Evolutionary conservation across 345 rosid genomes (phyloP).

Genomic region (Syzygium aqueum): DNA sequence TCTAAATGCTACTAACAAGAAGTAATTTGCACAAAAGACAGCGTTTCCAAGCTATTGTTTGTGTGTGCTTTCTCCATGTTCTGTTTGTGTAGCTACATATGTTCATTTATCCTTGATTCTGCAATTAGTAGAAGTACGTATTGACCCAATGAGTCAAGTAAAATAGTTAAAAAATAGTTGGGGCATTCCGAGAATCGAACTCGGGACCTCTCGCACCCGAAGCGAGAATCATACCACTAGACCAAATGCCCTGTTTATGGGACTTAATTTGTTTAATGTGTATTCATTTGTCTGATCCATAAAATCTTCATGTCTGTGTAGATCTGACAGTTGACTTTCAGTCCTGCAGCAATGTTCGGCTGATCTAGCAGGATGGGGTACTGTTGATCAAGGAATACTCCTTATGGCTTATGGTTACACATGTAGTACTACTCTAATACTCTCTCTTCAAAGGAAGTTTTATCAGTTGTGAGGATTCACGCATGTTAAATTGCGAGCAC

Average conservation of each 20-base stretch:
- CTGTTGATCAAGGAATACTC: background rate
- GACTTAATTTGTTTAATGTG: background rate
- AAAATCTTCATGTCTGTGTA: background rate
- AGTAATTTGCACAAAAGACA: background rate
- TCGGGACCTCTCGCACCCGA: constrained; percentile 91
- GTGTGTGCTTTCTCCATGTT: background rate
- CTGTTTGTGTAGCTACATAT: background rate
- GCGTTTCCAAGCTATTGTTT: background rate
- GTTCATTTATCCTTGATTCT: background rate
- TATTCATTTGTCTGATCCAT: background rate
- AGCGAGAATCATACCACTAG: constrained; percentile 92
- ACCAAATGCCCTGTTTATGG: constrained; percentile 46
- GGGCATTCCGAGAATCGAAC: constrained; percentile 80
- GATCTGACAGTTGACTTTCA: background rate
- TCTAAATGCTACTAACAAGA: background rate
- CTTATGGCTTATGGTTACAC: background rate
- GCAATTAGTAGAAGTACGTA: background rate
- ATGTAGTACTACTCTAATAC: background rate
- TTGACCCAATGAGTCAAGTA: background rate
- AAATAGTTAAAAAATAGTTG: background rate
- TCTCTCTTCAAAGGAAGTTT: background rate
- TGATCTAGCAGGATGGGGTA: background rate
- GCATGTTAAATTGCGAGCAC: background rate
- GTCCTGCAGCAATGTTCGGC: background rate
- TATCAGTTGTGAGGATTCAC: background rate